Conservation (phyloP, 2,329 filamentous ascomycete species). For the Fusarium sambucinum region DNA sequence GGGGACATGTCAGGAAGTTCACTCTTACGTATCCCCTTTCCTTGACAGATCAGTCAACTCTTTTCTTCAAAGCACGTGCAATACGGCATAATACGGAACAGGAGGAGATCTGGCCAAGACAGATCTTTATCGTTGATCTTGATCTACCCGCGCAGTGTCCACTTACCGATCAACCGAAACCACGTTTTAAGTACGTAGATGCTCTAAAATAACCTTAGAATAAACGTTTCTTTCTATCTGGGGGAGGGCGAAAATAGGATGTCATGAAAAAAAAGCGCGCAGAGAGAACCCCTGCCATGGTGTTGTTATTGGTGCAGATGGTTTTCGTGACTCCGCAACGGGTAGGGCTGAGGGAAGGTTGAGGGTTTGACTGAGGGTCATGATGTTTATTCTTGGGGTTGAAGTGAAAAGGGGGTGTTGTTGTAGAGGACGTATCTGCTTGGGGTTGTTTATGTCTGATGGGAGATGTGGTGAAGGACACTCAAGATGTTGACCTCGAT, state of each 20-base stretch:
- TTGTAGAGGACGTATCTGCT: slow-evolving; percentile 23
- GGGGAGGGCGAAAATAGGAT: slow-evolving; percentile 27
- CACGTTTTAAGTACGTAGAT: slow-evolving; percentile 22
- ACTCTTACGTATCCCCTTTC: neutral
- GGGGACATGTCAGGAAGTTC: neutral
- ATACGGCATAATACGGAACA: slow-evolving; percentile 13
- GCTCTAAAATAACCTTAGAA: slow-evolving; percentile 14
- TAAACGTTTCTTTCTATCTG: slow-evolving; percentile 12
- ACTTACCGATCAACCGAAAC: slow-evolving; percentile 42
- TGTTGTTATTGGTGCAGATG: slow-evolving; percentile 36
- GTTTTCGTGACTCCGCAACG: slow-evolving; percentile 38
- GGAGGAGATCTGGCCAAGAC: slow-evolving; percentile 33
- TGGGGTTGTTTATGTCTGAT: neutral
- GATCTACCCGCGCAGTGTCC: slow-evolving; percentile 38
- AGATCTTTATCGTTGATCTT: slow-evolving; percentile 32
- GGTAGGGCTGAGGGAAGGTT: slow-evolving; percentile 41
- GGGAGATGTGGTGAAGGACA: neutral
- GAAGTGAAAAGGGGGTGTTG: slow-evolving; percentile 32
- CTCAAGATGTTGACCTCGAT: neutral
- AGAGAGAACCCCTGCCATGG: slow-evolving; percentile 34
- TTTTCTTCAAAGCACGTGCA: slow-evolving; percentile 25
- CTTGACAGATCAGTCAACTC: slow-evolving; percentile 11
- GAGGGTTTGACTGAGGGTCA: slow-evolving; percentile 37
- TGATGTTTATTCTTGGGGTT: slow-evolving; percentile 39
- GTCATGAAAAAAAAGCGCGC: slow-evolving; percentile 15